A percentile compares a stretch with the other conserved stretches of the same genome.
phyloP scores from a whole-genome alignment of 1,139 yeast species.

The Geotrichum aggregatum region DNA sequence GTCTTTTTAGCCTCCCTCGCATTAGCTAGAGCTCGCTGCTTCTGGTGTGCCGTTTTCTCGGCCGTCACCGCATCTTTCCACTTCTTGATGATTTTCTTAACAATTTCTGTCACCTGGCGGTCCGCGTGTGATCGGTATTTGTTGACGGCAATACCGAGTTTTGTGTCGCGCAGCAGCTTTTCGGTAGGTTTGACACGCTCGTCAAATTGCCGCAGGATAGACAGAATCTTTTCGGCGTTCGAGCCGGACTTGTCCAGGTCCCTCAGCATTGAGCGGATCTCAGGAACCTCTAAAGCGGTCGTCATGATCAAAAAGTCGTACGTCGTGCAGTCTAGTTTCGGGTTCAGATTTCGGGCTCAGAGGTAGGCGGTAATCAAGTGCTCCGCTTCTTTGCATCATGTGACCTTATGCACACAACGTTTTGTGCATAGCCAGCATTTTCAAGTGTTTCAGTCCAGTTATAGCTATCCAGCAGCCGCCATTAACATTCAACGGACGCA shows the following conservation, averaged over 20 bases:
- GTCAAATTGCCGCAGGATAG: conserved; percentile 62
- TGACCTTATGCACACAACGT: conserved; percentile 5
- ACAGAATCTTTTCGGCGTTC: conserved; percentile 62
- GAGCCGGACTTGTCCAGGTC: conserved; percentile 64
- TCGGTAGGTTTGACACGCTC: conserved; percentile 81
- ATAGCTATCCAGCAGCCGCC: not conserved
- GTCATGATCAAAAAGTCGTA: no score
- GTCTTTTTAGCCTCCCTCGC: conserved; percentile 19
- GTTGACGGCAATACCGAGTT: conserved; percentile 93
- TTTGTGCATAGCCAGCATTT: not conserved
- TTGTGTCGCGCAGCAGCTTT: conserved; percentile 80
- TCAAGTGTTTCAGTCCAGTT: no score
- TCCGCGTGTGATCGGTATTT: conserved; percentile 71
- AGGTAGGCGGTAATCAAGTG: not conserved
- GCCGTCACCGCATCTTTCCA: conserved; percentile 90
- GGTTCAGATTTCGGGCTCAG: not conserved
- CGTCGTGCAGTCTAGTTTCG: no score
- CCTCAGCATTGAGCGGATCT: conserved; percentile 64
- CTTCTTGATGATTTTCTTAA: conserved; percentile 71
- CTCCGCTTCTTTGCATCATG: not conserved
- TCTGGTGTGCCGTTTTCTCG: conserved; percentile 47
- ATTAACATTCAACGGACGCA: not conserved
- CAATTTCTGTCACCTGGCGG: conserved; percentile 61
- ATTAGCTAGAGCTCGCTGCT: conserved; percentile 10
- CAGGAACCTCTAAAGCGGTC: conserved; percentile 50